phyloP scores from a whole-genome alignment of 78 protist species.

The Dictyostelium purpureum region DNA sequence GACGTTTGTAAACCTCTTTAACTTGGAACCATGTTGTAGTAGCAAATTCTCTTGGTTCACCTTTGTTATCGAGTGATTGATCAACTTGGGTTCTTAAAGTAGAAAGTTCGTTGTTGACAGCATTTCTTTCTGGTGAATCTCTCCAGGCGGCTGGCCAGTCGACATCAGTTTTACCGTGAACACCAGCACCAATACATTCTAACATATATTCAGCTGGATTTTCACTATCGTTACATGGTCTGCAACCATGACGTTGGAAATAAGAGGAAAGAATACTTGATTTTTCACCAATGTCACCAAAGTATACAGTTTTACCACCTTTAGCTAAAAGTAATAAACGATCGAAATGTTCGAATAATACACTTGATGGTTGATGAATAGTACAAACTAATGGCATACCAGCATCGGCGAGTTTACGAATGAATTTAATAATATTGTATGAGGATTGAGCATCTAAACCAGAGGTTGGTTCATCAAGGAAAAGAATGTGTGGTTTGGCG shows the following conservation, averaged over 20 bases:
- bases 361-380: constrained; percentile 90
- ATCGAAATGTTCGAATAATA: constrained; percentile 80
- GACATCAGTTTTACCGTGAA: constrained; percentile 19
- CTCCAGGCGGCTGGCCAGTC: constrained; percentile 69
- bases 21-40: background rate
- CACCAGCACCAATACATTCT: constrained; percentile 73
- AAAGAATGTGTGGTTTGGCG: constrained; percentile 62
- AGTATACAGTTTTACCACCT: constrained; percentile 82
- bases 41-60: constrained; percentile 35
- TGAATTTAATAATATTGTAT: constrained; percentile 54
- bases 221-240: background rate
- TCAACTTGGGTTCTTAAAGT: background rate
- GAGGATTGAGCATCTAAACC: constrained; percentile 79
- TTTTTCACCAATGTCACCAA: constrained; percentile 70
- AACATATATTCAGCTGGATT: constrained; percentile 82
- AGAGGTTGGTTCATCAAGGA: constrained; percentile 65
- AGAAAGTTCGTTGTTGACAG: background rate
- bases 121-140: constrained; percentile 23
- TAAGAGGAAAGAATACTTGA: background rate
- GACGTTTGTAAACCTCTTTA: constrained; percentile 30
- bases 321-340: constrained; percentile 78
- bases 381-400: constrained; percentile 76
- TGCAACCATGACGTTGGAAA: constrained; percentile 9
- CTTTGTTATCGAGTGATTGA: background rate
- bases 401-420: constrained; percentile 48